These are phyloP conservation scores for Starmera stellimalicola DNA, from an alignment of 1,139 yeast species.

Conservation along the genomic window DNA sequence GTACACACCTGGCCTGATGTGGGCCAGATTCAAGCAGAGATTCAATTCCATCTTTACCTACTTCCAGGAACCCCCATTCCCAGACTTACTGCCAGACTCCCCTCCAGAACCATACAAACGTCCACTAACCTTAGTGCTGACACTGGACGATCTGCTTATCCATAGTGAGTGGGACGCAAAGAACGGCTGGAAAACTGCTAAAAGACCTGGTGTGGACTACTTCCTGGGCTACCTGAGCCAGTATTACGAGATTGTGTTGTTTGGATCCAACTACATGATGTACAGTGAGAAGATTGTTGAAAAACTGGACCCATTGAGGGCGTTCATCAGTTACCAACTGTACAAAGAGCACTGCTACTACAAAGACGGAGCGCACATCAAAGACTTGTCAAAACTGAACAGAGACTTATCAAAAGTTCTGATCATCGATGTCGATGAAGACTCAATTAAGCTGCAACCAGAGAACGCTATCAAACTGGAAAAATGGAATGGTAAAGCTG, in stretches of 20 bases:
- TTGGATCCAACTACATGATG: constrained; percentile 78
- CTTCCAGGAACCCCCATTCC: constrained; percentile 91
- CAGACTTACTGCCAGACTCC: constrained; percentile 84
- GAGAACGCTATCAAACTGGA: constrained; percentile 80
- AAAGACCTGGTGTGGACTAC: constrained; percentile 97
- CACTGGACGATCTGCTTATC: constrained; percentile 81
- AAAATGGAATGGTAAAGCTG: constrained; percentile 82
- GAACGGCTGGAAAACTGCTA: constrained; percentile 97
- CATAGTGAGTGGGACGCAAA: constrained; percentile 91
- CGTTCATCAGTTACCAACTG: constrained; percentile 77
- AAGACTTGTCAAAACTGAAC: constrained; percentile 81
- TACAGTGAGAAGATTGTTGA: constrained; percentile 78
- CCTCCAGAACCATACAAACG: constrained; percentile 91
- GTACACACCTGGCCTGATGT: constrained; percentile 55
- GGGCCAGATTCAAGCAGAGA: constrained; percentile 61
- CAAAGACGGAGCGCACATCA: constrained; percentile 75
- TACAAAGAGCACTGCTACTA: constrained; percentile 83
- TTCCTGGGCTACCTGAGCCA: constrained; percentile 90
- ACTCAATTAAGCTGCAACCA: constrained; percentile 73
- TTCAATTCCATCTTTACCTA: constrained; percentile 68
- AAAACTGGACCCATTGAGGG: constrained; percentile 89
- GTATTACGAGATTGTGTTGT: constrained; percentile 90
- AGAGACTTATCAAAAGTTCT: constrained; percentile 81
- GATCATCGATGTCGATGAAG: constrained; percentile 69
- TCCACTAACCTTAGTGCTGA: constrained; percentile 81